Base-by-base conservation (phyloP, 1,284 basidiomycete species). In the Cutaneotrichosporon dermatis region DNA sequence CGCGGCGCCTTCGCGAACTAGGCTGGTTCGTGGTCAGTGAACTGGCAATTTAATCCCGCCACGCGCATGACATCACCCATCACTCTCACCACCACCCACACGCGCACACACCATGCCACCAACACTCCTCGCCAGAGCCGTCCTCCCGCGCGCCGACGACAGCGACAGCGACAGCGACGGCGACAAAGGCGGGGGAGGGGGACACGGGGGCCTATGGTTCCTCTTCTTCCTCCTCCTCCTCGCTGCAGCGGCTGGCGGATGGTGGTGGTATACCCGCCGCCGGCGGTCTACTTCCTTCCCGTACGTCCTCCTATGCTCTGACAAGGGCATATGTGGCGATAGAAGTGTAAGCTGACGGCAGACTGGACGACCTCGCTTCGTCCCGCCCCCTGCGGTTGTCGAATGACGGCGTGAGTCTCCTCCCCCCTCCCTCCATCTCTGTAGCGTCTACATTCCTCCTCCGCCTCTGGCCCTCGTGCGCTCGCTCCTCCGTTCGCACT, bases 391-490 rank as follows among this genome's bases (percentile, higher is more conserved):
- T 58, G 35, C 53, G 60, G 15, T 57, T 67, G n/a, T 63, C 59
- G 6, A 60, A 67, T 33, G 64, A 67, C 42, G 66, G 64, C 12
- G 66, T 67, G 49, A 42, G 66, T 64, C 1, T n/a, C 43, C 6
- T 11, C 35, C 9, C 42, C 5, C 4, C 50, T n/a, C 9, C 37
- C 10, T 4, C 48, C 11, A 25, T 25, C 25, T 25, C 25, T 25
- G 25, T 25, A 25, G 25, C 25, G 25, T 25, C 25, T 25, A 25
- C 25, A 25, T 25, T 25, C 25, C 25, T 25, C 25, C 25, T 25
- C 25, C 25, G 25, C 25, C 25, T 25, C 25, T 25, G 25, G 25
- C 25, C 25, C 25, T 25, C 25, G 25, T 25, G 25, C 25, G 25
- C 25, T 25, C 25, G 25, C 25, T 25, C 25, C 25, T 25, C 25